These are phyloP conservation scores for Ilex paraguariensis DNA, from an alignment of 305 asterid genomes.

Conservation along the genomic window DNA sequence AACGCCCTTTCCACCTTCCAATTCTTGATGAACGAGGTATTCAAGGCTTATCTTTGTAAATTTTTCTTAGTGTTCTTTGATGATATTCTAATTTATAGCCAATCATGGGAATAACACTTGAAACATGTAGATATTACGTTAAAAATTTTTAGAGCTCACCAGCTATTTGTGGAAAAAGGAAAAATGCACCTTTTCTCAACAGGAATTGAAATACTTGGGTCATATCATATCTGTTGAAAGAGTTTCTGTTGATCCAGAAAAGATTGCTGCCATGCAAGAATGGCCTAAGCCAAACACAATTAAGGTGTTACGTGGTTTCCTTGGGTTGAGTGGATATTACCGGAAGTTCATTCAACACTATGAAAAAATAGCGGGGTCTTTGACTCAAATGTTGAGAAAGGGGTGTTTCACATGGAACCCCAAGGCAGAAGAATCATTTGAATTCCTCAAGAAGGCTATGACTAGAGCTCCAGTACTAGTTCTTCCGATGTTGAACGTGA, in stretches of 20 bases:
- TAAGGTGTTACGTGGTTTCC: not conserved
- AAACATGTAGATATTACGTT: not conserved
- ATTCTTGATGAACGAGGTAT: constrained; percentile 1
- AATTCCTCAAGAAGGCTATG: not conserved
- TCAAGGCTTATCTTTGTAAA: not conserved
- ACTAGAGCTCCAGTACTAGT: not conserved
- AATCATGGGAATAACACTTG: not conserved
- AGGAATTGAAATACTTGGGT: not conserved
- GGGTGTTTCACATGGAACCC: not conserved
- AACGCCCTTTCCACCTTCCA: constrained; percentile 2
- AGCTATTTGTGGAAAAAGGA: not conserved
- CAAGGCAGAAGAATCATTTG: not conserved
- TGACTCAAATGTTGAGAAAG: not conserved
- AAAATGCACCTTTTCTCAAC: not conserved
- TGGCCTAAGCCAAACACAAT: not conserved
- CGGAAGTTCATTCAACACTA: not conserved
- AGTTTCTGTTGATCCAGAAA: not conserved
- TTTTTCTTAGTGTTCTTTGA: constrained; percentile 2
- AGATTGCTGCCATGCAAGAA: not conserved
- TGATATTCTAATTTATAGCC: constrained; percentile 5
- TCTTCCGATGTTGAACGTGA: not conserved
- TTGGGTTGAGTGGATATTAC: not conserved
- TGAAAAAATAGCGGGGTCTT: not conserved
- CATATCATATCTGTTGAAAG: not conserved
- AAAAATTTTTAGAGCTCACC: not conserved